Evolutionary conservation across 164 flowering plant species (phyloP).

Genomic region (Magnolia changhungtana): DNA sequence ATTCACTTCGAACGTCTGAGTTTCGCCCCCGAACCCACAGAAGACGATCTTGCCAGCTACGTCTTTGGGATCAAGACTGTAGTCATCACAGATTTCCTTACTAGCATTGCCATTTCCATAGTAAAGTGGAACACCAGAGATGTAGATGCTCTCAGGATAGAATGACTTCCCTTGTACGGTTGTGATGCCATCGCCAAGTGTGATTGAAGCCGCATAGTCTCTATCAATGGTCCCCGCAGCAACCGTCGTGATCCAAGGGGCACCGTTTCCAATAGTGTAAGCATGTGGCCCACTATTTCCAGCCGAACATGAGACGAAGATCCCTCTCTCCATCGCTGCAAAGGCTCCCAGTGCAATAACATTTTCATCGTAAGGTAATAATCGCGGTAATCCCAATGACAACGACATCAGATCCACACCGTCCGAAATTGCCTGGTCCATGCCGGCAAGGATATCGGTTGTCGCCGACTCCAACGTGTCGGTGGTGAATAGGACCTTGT

Average conservation of each 20-base stretch:
- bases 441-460: constrained; percentile 14
- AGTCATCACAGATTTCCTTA: constrained; percentile 5
- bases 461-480: background rate
- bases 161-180: constrained; percentile 27
- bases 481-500: constrained; percentile 12
- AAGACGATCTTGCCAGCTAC: constrained; percentile 11
- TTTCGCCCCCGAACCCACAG: constrained; percentile 17
- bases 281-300: constrained; percentile 13
- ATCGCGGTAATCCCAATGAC: constrained; percentile 10
- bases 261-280: constrained; percentile 15
- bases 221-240: constrained; percentile 21
- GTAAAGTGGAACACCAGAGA: constrained; percentile 25
- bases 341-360: constrained; percentile 17
- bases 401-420: constrained; percentile 21
- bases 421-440: constrained; percentile 23
- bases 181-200: constrained; percentile 15
- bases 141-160: constrained; percentile 28
- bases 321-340: constrained; percentile 24
- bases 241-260: constrained; percentile 27
- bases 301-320: constrained; percentile 24
- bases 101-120: constrained; percentile 30
- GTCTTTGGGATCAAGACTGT: constrained; percentile 5
- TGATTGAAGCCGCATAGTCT: constrained; percentile 9
- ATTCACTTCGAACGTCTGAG: constrained; percentile 3
- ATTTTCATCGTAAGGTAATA: background rate